Evolutionary conservation across 805 yeast genomes (phyloP), one percentile per base, ranked within the genome.

Genomic region (Pichia nanzhaoensis): DNA sequence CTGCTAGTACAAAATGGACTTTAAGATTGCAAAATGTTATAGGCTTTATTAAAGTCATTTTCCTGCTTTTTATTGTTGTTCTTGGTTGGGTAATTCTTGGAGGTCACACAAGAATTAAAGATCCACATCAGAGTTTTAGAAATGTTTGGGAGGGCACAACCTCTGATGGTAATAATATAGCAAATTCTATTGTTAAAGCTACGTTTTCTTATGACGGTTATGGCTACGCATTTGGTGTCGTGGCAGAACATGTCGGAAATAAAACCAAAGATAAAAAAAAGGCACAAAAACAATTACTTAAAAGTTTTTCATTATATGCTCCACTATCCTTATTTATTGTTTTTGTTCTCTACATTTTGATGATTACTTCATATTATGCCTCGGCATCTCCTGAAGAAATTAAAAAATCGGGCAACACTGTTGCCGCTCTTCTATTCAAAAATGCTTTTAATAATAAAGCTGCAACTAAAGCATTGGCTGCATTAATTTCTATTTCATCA

Each of bases 71-170:
- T 59, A 83, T 86, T 47, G 70, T 83, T 10, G 70, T 85, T 35
- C 80, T 88, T 36, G 95, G 95, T 14, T 84, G 89, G 86, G 90
- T 83, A 14, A 88, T 88, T 1, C 70, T 86, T 34, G 87, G 82
- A 43, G 91, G 90, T 21, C 80, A 85, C 43, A 71, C 80, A 42
- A 70, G 47, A 36, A 53, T 48, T 20, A 37, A 45, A 21, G 50
- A 54, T 41, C 54, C 52, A 22, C 49, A 45, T 20, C 39, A 61
- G 58, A 42, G 63, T 54, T 54, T 67, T 64, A 37, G 59, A 37
- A 52, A 70, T 64, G 38, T 65, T 53, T 55, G 66, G 72, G 50
- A 67, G 53, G 62, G 74, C 1, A 63, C 75, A 2, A 70, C 74
- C 0, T 57, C 58, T 1, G 64, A 64, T 47, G 72, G 73, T 13